phyloP scores from a whole-genome alignment of 2,329 filamentous ascomycete genomes.

The Ceratocystis ficicola region DNA sequence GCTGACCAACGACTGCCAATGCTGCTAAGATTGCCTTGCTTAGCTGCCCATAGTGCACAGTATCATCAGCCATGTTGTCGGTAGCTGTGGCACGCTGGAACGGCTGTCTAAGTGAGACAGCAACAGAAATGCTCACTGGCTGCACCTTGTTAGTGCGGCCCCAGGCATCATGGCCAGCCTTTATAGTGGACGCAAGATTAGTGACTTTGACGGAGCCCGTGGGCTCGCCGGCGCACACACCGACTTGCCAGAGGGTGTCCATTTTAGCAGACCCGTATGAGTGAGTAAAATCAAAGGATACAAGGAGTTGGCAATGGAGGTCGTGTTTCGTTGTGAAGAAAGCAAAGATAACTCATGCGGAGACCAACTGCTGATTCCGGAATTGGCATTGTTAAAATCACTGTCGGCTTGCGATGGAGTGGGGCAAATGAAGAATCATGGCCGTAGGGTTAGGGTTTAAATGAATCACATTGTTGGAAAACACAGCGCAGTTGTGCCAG shows the following conservation, averaged over 20 bases:
- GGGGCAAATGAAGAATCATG: background rate
- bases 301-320: background rate
- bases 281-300: no score
- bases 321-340: no score
- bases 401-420: background rate
- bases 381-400: no score
- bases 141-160: slow-evolving; percentile 47
- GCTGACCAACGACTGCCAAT: slow-evolving; percentile 29
- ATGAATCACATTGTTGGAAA: background rate
- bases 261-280: background rate
- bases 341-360: no score
- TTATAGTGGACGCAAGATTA: slow-evolving; percentile 47
- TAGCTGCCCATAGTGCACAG: slow-evolving; percentile 61
- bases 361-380: no score
- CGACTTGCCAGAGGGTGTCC: slow-evolving; percentile 29
- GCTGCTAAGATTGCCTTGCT: slow-evolving; percentile 50
- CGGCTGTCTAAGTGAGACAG: slow-evolving; percentile 41
- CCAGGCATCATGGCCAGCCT: slow-evolving; percentile 56
- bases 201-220: slow-evolving; percentile 45
- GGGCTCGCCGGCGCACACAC: slow-evolving; percentile 34
- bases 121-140: slow-evolving; percentile 49
- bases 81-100: slow-evolving; percentile 46
- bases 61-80: slow-evolving; percentile 55
- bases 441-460: background rate
- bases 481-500: background rate